Conservation (phyloP, 345 rosid species). For the Mangifera indica region DNA sequence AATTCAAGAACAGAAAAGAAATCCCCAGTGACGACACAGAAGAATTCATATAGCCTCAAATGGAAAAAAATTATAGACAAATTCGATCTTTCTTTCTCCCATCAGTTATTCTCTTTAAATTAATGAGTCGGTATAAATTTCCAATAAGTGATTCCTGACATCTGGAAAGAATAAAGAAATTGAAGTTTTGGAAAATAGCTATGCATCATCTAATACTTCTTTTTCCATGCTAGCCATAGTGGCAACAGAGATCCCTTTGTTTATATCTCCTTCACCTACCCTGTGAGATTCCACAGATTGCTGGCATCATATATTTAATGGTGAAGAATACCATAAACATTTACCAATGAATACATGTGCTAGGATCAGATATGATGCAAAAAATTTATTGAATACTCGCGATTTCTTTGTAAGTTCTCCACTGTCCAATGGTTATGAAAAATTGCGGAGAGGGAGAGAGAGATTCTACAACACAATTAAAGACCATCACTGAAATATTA, state of each 20-base stretch:
- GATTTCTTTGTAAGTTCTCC: background rate
- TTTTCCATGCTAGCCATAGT: background rate
- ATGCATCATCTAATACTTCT: background rate
- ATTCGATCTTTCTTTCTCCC: background rate
- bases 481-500: constrained; percentile 24
- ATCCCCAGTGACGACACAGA: background rate
- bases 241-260: background rate
- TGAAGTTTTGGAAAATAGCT: background rate
- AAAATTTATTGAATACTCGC: background rate
- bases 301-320: constrained; percentile 1
- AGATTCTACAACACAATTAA: background rate
- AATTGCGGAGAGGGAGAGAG: background rate
- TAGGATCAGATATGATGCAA: too few relatives aligned
- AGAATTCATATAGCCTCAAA: background rate
- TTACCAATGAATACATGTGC: background rate
- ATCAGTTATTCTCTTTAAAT: background rate
- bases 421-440: background rate
- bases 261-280: background rate
- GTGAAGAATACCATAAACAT: background rate
- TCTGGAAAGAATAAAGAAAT: background rate
- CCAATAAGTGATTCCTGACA: background rate
- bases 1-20: constrained; percentile 5
- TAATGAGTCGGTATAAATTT: background rate
- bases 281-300: background rate
- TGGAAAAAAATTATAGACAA: too few relatives aligned